phyloP scores from a whole-genome alignment of 1,284 basidiomycete species.

The Malassezia pachydermatis region DNA sequence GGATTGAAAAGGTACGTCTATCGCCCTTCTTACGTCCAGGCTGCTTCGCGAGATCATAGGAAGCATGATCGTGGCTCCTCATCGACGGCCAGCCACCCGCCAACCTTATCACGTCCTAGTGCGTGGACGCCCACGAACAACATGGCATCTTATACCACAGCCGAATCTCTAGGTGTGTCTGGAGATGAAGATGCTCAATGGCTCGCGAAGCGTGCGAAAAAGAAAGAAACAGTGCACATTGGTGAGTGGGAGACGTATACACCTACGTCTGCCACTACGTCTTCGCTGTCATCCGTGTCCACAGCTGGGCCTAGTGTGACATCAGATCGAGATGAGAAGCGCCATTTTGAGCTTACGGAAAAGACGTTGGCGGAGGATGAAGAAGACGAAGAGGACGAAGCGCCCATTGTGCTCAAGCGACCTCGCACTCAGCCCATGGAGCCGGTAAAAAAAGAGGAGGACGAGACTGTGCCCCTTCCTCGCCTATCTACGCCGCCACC shows the following conservation, averaged over 20 bases:
- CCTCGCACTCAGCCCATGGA: no score
- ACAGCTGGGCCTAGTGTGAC: background rate
- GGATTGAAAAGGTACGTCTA: constrained; percentile 64
- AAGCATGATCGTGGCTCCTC: background rate
- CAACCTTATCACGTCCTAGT: background rate
- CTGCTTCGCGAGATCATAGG: background rate
- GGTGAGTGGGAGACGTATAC: constrained; percentile 75
- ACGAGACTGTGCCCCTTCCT: no score
- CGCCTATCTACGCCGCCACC: no score
- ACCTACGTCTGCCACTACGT: constrained; percentile 36
- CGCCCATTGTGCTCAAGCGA: constrained; percentile 31
- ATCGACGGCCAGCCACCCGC: constrained; percentile 6
- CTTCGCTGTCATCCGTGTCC: background rate
- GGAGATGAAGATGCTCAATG: constrained; percentile 11
- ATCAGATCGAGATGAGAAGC: constrained; percentile 24
- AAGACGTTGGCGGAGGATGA: constrained; percentile 14
- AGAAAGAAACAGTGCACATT: constrained; percentile 60
- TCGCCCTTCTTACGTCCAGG: constrained; percentile 45
- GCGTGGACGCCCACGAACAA: constrained; percentile 53
- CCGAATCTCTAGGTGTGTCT: constrained; percentile 64
- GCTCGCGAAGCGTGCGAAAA: constrained; percentile 53
- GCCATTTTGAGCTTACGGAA: constrained; percentile 29
- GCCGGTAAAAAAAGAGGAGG: no score
- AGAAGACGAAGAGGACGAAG: constrained; percentile 23
- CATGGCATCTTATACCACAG: constrained; percentile 72